Conservation (phyloP, 257 asterid genomes). For the Galeopsis tetrahit region DNA sequence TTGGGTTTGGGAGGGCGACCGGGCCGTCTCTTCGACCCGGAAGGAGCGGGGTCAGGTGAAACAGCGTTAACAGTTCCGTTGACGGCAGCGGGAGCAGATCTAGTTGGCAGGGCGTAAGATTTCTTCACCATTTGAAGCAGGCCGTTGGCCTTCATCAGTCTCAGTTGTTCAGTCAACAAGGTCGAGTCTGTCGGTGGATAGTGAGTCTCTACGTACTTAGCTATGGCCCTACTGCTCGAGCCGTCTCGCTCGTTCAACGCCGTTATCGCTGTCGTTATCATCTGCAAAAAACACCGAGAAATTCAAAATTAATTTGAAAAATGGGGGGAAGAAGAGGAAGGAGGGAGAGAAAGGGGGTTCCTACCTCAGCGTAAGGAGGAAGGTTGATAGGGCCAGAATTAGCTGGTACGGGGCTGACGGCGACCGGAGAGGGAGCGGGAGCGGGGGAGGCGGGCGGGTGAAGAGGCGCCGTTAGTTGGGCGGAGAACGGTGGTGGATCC, state of each 20-base stretch:
- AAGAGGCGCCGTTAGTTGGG: conserved; percentile 34
- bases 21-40: conserved; percentile 53
- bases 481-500: conserved; percentile 45
- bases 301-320: neutral
- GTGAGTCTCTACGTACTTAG: conserved; percentile 60
- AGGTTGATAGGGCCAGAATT: conserved; percentile 34
- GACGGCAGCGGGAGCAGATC: conserved; percentile 47
- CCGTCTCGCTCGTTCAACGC: conserved; percentile 69
- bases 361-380: conserved; percentile 68
- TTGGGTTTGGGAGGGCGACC: conserved; percentile 82
- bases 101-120: conserved; percentile 61
- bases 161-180: conserved; percentile 59
- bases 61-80: conserved; percentile 37
- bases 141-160: conserved; percentile 56
- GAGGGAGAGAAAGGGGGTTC: neutral
- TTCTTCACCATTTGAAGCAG: conserved; percentile 63
- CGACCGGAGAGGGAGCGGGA: conserved; percentile 7
- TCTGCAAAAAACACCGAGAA: conserved; percentile 42
- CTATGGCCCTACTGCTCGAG: conserved; percentile 72
- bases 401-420: conserved; percentile 32
- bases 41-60: conserved; percentile 32
- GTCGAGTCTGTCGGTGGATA: conserved; percentile 56
- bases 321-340: neutral
- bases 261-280: conserved; percentile 70
- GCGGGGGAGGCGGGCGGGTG: conserved; percentile 20